These are phyloP conservation scores for Pseudocercospora eumusae DNA, from an alignment of 2,329 filamentous ascomycete genomes.

Conservation along the genomic window DNA sequence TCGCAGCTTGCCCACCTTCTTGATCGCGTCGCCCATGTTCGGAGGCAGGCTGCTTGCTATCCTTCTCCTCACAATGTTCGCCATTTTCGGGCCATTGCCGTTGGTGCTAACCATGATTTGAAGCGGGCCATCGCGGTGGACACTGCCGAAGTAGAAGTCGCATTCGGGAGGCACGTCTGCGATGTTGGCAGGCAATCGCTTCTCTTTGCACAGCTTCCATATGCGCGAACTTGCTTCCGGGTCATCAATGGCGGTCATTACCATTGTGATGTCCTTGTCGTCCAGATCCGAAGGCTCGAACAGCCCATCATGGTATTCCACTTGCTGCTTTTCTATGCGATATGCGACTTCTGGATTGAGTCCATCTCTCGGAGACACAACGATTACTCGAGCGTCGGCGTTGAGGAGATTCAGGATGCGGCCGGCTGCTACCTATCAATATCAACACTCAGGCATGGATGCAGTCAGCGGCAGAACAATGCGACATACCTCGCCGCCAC, in stretches of 20 bases:
- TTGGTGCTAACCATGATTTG: constrained; percentile 99
- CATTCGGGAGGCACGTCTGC: constrained; percentile 96
- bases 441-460: constrained; percentile 14
- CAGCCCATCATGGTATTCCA: constrained; percentile 76
- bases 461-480: constrained; percentile 6
- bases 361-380: constrained; percentile 73
- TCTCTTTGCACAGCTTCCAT: constrained; percentile 90
- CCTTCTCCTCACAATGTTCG: constrained; percentile 78
- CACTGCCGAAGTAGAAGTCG: constrained; percentile 97
- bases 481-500: constrained; percentile 80
- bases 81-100: constrained; percentile 88
- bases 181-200: constrained; percentile 85
- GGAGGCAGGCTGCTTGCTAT: constrained; percentile 75
- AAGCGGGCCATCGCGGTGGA: constrained; percentile 90
- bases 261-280: constrained; percentile 69
- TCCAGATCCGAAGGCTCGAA: constrained; percentile 89
- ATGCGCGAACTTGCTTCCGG: constrained; percentile 85
- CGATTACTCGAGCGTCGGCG: constrained; percentile 85
- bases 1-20: constrained; percentile 77
- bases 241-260: constrained; percentile 90
- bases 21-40: constrained; percentile 82
- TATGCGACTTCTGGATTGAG: constrained; percentile 86
- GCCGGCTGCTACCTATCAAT: constrained; percentile 80
- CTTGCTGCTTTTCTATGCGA: constrained; percentile 72
- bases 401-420: constrained; percentile 93